Base-by-base conservation (phyloP, 768 basidiomycete genomes). In the Neoboletus magnificus region DNA sequence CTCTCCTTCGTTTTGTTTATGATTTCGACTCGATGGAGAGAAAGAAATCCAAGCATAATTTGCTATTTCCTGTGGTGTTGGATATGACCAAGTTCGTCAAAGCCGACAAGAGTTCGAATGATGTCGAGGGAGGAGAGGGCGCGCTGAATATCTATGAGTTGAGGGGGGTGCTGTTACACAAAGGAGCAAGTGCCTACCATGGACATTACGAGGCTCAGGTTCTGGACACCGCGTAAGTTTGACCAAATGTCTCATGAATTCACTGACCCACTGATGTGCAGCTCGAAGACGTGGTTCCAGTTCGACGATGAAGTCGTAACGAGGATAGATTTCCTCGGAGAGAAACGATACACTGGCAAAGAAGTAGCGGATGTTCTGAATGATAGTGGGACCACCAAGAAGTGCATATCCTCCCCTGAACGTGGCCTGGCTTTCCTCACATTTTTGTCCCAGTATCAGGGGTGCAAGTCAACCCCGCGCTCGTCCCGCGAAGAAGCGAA, bases 301-400 rank as follows among this genome's bases (percentile, higher is more conserved):
- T 98, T 93, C 72, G 94, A 96, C 62, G 96, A 98, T 66, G 96
- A 98, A 67, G 71, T 73, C 5, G 91, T 96, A 5, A 85, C 84
- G 0, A 81, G 77, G 62, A 82, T 87, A 52, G 74, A 81, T 47
- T 72, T 76, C 27, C 74, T 86, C 4, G 80, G 80, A 29, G 78
- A 82, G 53, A 80, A 79, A 52, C 65, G 66, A 46, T 62, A 66
- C 39, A 62, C 57, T 52, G 48, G 63, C 37, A 62, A 73, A 66
- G 64, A 76, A 58, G 45, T 62, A 0, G 62, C 57, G 22, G 68
- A 74, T 52, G 57, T 69, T 46, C 50, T 68, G 9, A 64, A 64
- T 32, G 66, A 61, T 16, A 61, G 57, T 37, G 62, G 62, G 32
- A 29, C 50, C 10, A 58, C 61, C 48, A 68, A 63, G 60, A 75